Conservation (phyloP, 768 basidiomycete species). For the Trametes coccinea region DNA sequence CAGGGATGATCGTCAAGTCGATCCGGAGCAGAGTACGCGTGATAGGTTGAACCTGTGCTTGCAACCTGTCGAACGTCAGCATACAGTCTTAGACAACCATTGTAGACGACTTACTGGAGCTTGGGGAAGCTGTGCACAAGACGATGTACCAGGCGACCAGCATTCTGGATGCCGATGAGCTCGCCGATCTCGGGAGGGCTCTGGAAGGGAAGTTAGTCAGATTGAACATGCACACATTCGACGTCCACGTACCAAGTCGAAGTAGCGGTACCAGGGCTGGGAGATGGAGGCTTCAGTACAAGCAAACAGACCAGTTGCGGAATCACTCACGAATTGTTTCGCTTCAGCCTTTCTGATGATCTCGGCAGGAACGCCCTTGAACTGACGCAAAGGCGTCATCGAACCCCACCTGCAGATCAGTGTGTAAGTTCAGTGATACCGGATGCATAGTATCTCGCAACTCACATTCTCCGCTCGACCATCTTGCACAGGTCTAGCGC, state of each 20-base stretch:
- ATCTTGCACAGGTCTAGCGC: slow-evolving; percentile 95
- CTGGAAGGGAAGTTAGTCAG: slow-evolving; percentile 28
- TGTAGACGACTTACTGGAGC: slow-evolving; percentile 61
- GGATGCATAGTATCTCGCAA: too few species aligned
- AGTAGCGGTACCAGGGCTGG: slow-evolving; percentile 95
- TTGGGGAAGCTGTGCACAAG: slow-evolving; percentile 97
- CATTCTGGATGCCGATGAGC: slow-evolving; percentile 90
- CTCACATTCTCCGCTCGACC: slow-evolving; percentile 84
- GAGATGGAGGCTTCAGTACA: slow-evolving; percentile 13
- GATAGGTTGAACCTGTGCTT: slow-evolving; percentile 96
- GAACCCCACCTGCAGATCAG: slow-evolving; percentile 83
- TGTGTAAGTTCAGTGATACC: too few species aligned
- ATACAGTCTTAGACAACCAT: not conserved
- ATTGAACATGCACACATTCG: not conserved
- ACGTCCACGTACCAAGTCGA: slow-evolving; percentile 62
- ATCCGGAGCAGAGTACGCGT: slow-evolving; percentile 91
- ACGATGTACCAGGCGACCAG: slow-evolving; percentile 87
- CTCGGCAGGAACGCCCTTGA: slow-evolving; percentile 85
- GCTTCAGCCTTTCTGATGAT: slow-evolving; percentile 90
- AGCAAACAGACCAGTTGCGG: not conserved
- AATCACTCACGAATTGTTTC: slow-evolving; percentile 85
- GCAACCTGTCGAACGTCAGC: slow-evolving; percentile 51
- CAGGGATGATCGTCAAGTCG: slow-evolving; percentile 93
- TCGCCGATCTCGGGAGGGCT: slow-evolving; percentile 92
- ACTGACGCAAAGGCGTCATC: slow-evolving; percentile 96